Evolutionary conservation across 2,329 filamentous ascomycete species (phyloP), one percentile per base, ranked within the genome.

Genomic region (Claviceps spartinae): DNA sequence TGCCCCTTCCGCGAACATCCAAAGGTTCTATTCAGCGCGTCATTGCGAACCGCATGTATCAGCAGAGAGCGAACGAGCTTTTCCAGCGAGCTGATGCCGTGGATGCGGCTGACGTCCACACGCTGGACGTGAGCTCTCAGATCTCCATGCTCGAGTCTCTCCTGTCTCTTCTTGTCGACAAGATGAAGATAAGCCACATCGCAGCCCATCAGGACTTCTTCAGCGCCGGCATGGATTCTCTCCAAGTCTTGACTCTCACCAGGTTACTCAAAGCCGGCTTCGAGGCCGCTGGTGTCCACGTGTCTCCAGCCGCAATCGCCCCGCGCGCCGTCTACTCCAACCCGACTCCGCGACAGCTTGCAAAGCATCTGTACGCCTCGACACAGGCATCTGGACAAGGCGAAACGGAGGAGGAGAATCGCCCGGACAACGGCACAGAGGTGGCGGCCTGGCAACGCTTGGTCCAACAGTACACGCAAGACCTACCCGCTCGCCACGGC

Each of bases 21-120:
- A 77, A 77, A 57, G 72, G 72, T 1, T 72, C 71, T 0, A 57
- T 77, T 5, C 72, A 72, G 58, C 66, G 71, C n/a, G 56, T 62
- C 1, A 56, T 52, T 1, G 69, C 72, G 0, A 43, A 71, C 1
- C 67, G 65, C 43, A 48, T 70, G 37, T 77, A 76, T 54, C 59
- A 65, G 24, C 60, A 67, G 1, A 69, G 73, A 52, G 73, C 76
- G 22, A 64, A 72, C 26, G 56, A 60, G 16, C 51, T 75, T 0
- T 76, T 75, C 51, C 56, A 61, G 4, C 54, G 60, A 0, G 62
- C 58, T 0, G 61, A 57, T 3, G 42, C 20, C 4, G 22, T 45
- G 5, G 50, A 47, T 8, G n/a, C 26, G 11, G 30, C 24, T 3
- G 42, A 51, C 9, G 7, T 30, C 5, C 20, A 36, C 0, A 26